These are phyloP conservation scores for Hymenoscyphus linearis DNA, from an alignment of 2,329 filamentous ascomycete genomes.

Conservation along the genomic window DNA sequence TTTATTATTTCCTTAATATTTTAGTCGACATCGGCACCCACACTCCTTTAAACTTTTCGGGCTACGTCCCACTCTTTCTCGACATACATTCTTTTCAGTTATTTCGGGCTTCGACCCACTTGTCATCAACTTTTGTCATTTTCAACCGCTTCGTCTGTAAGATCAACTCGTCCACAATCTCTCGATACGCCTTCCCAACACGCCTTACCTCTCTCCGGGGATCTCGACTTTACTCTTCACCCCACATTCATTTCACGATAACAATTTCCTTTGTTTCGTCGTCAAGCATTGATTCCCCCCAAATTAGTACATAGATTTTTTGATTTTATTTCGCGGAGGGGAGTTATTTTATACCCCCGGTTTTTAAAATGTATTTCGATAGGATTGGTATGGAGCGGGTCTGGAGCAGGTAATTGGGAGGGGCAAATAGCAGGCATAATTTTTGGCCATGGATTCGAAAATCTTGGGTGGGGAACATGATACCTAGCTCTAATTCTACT, in stretches of 20 bases:
- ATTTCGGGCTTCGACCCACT: conserved; percentile 20
- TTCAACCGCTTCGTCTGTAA: conserved; percentile 19
- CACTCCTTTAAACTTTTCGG: conserved; percentile 29
- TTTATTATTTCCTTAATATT: conserved; percentile 25
- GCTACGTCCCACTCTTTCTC: conserved; percentile 23
- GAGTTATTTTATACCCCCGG: not conserved
- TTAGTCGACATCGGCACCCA: conserved; percentile 25
- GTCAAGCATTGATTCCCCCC: conserved; percentile 20
- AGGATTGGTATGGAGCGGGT: not conserved
- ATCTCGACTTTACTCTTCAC: not conserved
- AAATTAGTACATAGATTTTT: conserved; percentile 22
- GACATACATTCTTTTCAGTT: conserved; percentile 24
- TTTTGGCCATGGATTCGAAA: conserved; percentile 1
- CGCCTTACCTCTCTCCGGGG: not conserved
- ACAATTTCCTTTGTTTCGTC: conserved; percentile 11
- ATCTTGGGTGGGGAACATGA: not conserved
- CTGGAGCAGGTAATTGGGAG: not conserved
- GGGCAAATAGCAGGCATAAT: not conserved
- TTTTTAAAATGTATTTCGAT: not conserved
- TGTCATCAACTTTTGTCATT: conserved; percentile 14
- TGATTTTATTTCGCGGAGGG: conserved; percentile 5
- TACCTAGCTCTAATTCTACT: not conserved
- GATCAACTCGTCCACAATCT: conserved; percentile 6
- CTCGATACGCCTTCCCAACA: conserved; percentile 3
- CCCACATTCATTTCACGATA: conserved; percentile 1